phyloP scores from a whole-genome alignment of 495 filamentous ascomycete genomes.

The Talaromyces proteolyticus region DNA sequence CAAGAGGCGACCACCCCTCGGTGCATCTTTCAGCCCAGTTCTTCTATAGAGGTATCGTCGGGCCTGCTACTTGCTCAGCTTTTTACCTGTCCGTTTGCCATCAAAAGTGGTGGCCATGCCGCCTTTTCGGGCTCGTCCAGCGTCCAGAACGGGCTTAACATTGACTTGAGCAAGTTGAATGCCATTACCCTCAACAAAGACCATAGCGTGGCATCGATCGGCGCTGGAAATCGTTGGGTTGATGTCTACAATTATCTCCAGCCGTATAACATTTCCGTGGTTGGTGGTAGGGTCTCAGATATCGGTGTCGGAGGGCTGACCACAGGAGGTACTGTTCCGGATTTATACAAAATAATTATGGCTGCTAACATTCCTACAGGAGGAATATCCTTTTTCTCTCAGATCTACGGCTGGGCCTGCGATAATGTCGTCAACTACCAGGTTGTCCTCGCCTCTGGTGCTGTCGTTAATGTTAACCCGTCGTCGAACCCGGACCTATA shows the following conservation, averaged over 20 bases:
- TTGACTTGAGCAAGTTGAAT: constrained; percentile 43
- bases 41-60: constrained; percentile 13
- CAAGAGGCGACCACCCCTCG: constrained; percentile 23
- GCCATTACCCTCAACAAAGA: constrained; percentile 31
- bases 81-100: constrained; percentile 30
- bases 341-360: not conserved
- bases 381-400: constrained; percentile 31
- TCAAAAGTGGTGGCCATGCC: constrained; percentile 38
- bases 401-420: constrained; percentile 43
- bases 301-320: constrained; percentile 56
- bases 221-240: constrained; percentile 21
- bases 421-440: constrained; percentile 44
- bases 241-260: constrained; percentile 47
- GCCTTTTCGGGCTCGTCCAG: constrained; percentile 21
- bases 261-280: constrained; percentile 35
- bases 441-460: constrained; percentile 38
- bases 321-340: constrained; percentile 11
- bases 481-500: constrained; percentile 37
- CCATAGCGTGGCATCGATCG: constrained; percentile 16
- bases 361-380: constrained; percentile 14
- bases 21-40: constrained; percentile 17
- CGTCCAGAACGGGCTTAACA: constrained; percentile 31
- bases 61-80: constrained; percentile 13
- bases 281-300: constrained; percentile 49
- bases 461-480: constrained; percentile 32